phyloP scores from a whole-genome alignment of 2,329 filamentous ascomycete species.

The Colletotrichum sp. region DNA sequence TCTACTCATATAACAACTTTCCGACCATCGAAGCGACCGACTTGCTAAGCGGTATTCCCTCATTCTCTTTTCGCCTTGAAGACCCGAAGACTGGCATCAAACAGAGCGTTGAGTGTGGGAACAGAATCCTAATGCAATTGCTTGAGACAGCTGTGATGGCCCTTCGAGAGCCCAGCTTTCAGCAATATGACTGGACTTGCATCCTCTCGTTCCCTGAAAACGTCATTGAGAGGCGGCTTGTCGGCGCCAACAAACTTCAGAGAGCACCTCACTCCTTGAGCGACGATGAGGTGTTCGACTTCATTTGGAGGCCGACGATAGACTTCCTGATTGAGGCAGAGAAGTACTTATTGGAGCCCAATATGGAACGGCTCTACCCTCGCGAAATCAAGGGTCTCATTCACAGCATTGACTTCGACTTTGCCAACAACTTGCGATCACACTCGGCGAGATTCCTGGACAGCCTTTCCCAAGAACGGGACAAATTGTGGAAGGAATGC shows the following conservation, averaged over 20 bases:
- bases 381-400: neutral
- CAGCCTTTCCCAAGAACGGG: neutral
- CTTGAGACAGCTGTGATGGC: neutral
- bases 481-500: neutral
- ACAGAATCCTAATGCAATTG: neutral
- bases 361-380: neutral
- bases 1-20: constrained; percentile 20
- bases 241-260: neutral
- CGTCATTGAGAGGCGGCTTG: neutral
- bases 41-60: neutral
- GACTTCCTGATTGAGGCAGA: neutral
- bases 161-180: neutral
- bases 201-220: neutral
- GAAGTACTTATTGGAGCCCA: neutral
- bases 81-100: neutral
- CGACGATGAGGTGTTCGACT: neutral
- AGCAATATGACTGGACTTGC: neutral
- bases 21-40: neutral
- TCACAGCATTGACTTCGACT: neutral
- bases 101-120: neutral
- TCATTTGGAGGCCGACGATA: neutral
- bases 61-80: neutral
- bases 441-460: neutral
- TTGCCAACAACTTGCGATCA: neutral
- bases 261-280: neutral